Evolutionary conservation across 164 flowering plant genomes (phyloP).

Genomic region (Warburgia ugandensis): DNA sequence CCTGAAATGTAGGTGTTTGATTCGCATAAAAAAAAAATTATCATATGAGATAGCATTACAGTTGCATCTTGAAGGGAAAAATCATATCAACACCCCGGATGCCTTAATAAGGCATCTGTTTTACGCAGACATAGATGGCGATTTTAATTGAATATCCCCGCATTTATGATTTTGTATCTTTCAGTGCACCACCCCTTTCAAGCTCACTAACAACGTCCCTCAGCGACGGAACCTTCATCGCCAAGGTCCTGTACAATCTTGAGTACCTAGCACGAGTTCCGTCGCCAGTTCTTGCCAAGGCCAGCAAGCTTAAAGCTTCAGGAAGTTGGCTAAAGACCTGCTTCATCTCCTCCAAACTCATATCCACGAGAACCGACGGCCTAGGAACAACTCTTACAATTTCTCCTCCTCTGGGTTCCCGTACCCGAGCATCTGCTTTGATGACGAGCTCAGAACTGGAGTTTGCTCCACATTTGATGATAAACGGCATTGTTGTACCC

Average conservation of each 20-base stretch:
- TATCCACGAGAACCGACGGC: constrained; percentile 69
- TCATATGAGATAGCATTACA: too few species aligned
- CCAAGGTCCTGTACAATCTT: constrained; percentile 82
- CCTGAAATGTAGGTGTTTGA: too few species aligned
- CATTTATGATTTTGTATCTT: constrained; percentile 54
- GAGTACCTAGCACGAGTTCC: constrained; percentile 97
- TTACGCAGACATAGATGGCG: constrained; percentile 2
- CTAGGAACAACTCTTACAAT: constrained; percentile 88
- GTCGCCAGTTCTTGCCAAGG: constrained; percentile 89
- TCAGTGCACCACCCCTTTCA: constrained; percentile 80
- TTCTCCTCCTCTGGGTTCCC: constrained; percentile 91
- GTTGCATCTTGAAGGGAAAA: not conserved
- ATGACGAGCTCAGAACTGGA: constrained; percentile 85
- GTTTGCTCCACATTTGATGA: constrained; percentile 94
- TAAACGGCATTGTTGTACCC: constrained; percentile 79
- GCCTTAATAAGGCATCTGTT: not conserved
- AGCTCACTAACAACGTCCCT: constrained; percentile 86
- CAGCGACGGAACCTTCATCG: constrained; percentile 91
- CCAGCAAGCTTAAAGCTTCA: constrained; percentile 85
- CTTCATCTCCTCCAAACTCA: constrained; percentile 88
- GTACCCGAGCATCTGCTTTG: constrained; percentile 82
- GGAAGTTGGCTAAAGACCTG: constrained; percentile 74
- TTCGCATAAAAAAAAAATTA: too few species aligned
- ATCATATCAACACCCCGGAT: not conserved
- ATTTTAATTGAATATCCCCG: not conserved